Conservation (phyloP, 139 green algal genomes). For the Chlamydomonas eustigma region DNA sequence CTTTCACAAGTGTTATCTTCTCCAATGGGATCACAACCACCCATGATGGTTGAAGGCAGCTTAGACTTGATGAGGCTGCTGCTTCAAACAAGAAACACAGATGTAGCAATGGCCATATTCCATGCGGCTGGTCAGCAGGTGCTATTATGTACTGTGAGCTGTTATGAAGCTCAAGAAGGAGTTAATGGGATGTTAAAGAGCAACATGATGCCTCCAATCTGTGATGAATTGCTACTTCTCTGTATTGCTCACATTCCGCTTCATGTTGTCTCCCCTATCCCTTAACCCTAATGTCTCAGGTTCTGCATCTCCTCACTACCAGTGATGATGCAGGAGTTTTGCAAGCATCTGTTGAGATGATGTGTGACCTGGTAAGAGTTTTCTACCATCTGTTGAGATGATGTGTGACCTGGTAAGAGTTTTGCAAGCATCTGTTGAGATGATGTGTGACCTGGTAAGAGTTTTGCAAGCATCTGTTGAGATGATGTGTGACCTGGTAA, state of each 20-base stretch:
- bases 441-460: too few species aligned
- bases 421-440: too few species aligned
- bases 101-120: neutral
- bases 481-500: neutral
- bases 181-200: too few species aligned
- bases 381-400: neutral
- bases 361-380: conserved; percentile 19
- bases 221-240: too few species aligned
- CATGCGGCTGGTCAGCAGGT: neutral
- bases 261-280: too few species aligned
- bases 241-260: too few species aligned
- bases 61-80: conserved; percentile 23
- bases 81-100: neutral
- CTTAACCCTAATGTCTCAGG: too few species aligned
- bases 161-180: too few species aligned
- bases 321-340: conserved; percentile 10
- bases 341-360: conserved; percentile 13
- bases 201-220: too few species aligned
- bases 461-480: too few species aligned
- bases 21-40: conserved; percentile 1
- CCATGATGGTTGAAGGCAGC: conserved; percentile 24
- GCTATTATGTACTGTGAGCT: too few species aligned
- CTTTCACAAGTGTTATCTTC: conserved; percentile 2
- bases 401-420: neutral
- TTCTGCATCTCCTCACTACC: neutral